Conservation (phyloP, 2,329 filamentous ascomycete species). For the Sordariomycetes sp. region DNA sequence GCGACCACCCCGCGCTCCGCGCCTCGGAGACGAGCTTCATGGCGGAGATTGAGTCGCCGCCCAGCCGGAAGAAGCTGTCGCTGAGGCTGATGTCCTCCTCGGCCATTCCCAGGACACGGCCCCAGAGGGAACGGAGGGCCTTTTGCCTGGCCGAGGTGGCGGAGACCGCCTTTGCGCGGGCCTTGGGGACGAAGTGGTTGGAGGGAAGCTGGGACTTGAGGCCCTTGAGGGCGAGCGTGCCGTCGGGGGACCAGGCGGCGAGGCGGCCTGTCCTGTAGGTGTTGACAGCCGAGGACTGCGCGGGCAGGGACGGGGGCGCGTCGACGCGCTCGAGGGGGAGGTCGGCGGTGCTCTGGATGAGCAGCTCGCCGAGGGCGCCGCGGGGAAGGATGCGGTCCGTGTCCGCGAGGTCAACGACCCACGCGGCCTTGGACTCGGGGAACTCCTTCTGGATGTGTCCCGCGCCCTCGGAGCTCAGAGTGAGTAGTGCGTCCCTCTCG, state of each 20-base stretch:
- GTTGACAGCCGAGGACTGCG: background rate
- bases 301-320: constrained; percentile 7
- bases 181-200: constrained; percentile 3
- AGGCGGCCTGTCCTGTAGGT: constrained; percentile 26
- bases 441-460: constrained; percentile 12
- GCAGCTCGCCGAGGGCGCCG: constrained; percentile 28
- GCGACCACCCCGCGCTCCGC: constrained; percentile 27
- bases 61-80: constrained; percentile 47
- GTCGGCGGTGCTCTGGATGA: constrained; percentile 19
- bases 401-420: constrained; percentile 25
- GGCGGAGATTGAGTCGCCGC: constrained; percentile 45
- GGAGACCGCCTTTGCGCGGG: constrained; percentile 16
- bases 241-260: constrained; percentile 20
- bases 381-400: constrained; percentile 20
- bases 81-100: constrained; percentile 35
- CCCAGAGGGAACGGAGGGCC: constrained; percentile 32
- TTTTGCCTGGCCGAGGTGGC: constrained; percentile 27
- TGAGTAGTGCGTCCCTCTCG: constrained; percentile 18
- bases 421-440: constrained; percentile 16
- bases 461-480: constrained; percentile 12
- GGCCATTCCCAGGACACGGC: constrained; percentile 25
- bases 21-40: constrained; percentile 48
- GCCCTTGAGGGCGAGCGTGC: constrained; percentile 15
- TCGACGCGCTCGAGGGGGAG: constrained; percentile 12
- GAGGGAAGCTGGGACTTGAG: constrained; percentile 7